Percentiles rank a stretch among this genome's conserved stretches.
Conservation (phyloP, 2,329 filamentous ascomycete species). For the Thielaviopsis ethacetica region DNA sequence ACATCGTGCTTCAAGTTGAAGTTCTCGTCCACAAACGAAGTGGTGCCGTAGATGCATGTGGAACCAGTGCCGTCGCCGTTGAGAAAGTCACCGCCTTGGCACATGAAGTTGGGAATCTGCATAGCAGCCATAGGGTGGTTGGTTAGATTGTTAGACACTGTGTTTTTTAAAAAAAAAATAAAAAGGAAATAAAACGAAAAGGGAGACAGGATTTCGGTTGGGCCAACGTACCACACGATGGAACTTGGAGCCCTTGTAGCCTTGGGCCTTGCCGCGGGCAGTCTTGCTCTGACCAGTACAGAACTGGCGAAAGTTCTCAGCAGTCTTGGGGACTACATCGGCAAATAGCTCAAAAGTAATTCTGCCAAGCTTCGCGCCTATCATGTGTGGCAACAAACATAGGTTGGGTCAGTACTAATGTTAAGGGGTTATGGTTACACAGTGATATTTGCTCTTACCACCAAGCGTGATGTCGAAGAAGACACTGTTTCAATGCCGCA, state of each 20-base stretch:
- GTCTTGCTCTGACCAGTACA: conserved; percentile 88
- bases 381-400: neutral
- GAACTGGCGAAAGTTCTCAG: conserved; percentile 94
- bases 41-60: conserved; percentile 71
- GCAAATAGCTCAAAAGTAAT: conserved; percentile 85
- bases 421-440: neutral
- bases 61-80: conserved; percentile 86
- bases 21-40: conserved; percentile 80
- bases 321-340: conserved; percentile 68
- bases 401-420: neutral
- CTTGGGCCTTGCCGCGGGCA: conserved; percentile 58
- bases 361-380: conserved; percentile 72
- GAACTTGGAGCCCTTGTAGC: conserved; percentile 90
- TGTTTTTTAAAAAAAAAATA: neutral
- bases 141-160: neutral
- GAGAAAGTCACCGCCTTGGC: conserved; percentile 90
- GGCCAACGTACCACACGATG: conserved; percentile 57
- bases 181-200: neutral
- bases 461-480: conserved; percentile 70
- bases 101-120: conserved; percentile 92
- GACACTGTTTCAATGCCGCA: conserved; percentile 24
- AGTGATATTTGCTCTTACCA: conserved; percentile 32
- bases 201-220: too few species aligned
- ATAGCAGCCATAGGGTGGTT: neutral
- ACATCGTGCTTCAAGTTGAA: conserved; percentile 65